Percentiles rank a stretch among this genome's conserved stretches.
phyloP scores from a whole-genome alignment of 805 yeast genomes.

The Metschnikowia matae region DNA sequence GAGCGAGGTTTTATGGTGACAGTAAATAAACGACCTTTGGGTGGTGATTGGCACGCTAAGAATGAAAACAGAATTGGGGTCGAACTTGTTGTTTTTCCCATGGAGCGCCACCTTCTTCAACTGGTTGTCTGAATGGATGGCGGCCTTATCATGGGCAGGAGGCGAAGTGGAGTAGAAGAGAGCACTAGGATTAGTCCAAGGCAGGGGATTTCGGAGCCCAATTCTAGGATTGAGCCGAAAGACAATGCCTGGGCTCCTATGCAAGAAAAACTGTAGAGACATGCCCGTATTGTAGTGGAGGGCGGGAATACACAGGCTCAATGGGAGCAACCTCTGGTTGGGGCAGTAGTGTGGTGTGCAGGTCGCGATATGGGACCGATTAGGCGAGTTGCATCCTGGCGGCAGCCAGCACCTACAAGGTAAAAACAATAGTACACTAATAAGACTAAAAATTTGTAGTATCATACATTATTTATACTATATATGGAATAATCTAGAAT shows the following conservation, averaged over 20 bases:
- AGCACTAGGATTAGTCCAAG: neutral
- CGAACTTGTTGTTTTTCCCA: neutral
- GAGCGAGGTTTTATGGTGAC: constrained; percentile 48
- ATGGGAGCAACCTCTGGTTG: neutral
- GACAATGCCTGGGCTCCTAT: neutral
- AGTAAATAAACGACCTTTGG: constrained; percentile 57
- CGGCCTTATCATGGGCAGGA: neutral
- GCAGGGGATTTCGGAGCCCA: neutral
- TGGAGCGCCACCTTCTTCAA: neutral
- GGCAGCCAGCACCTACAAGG: too few relatives aligned
- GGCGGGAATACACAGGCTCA: neutral
- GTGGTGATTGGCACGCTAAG: constrained; percentile 71
- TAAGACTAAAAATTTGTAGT: too few relatives aligned
- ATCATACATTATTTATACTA: too few relatives aligned
- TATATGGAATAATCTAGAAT: too few relatives aligned
- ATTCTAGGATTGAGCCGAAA: neutral
- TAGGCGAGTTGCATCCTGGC: neutral
- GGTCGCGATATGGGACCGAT: neutral
- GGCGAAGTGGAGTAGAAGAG: neutral
- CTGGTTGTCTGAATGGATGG: neutral
- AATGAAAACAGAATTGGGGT: constrained; percentile 51
- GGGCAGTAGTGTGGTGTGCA: neutral
- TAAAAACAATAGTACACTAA: too few relatives aligned
- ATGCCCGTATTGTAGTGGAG: neutral
- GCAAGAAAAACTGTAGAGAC: neutral